Percentiles rank a stretch among this genome's conserved stretches.
Conservation (phyloP, 345 rosid genomes). For the Toxicodendron radicans region DNA sequence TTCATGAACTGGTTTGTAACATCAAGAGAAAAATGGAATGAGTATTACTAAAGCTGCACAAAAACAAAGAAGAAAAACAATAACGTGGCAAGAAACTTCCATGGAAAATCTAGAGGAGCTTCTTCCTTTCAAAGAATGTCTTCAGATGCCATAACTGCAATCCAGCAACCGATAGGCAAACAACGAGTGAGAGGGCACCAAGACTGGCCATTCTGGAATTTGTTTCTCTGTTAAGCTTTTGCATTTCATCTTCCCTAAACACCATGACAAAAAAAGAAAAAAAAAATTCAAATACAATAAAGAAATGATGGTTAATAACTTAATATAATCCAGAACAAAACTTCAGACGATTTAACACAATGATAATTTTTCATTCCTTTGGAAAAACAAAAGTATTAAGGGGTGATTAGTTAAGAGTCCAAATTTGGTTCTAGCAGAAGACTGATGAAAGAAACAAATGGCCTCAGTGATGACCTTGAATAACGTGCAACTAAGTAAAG, state of each 20-base stretch:
- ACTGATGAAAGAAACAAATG: neutral
- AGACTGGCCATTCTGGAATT: conserved; percentile 64
- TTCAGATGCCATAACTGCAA: conserved; percentile 86
- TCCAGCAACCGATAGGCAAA: conserved; percentile 74
- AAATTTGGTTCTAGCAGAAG: too few relatives aligned
- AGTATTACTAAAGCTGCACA: neutral
- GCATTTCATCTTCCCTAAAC: conserved; percentile 86
- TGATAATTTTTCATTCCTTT: too few relatives aligned
- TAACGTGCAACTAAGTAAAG: neutral
- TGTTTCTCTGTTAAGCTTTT: conserved; percentile 60
- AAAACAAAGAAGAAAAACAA: conserved; percentile 1
- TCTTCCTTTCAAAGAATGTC: conserved; percentile 84
- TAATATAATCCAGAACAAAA: neutral
- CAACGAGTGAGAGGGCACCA: conserved; percentile 55
- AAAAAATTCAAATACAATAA: neutral
- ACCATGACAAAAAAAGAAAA: conserved; percentile 3
- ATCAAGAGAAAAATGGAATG: neutral
- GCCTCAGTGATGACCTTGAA: neutral
- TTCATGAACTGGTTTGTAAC: neutral
- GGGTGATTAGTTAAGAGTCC: too few relatives aligned
- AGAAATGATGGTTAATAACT: neutral
- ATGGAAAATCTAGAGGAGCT: conserved; percentile 50
- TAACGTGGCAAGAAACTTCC: neutral
- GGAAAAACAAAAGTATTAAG: too few relatives aligned
- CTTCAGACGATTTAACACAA: neutral